Evolutionary conservation across 208 protist genomes (phyloP).

Genomic region (Tritrichomonas musculus): DNA sequence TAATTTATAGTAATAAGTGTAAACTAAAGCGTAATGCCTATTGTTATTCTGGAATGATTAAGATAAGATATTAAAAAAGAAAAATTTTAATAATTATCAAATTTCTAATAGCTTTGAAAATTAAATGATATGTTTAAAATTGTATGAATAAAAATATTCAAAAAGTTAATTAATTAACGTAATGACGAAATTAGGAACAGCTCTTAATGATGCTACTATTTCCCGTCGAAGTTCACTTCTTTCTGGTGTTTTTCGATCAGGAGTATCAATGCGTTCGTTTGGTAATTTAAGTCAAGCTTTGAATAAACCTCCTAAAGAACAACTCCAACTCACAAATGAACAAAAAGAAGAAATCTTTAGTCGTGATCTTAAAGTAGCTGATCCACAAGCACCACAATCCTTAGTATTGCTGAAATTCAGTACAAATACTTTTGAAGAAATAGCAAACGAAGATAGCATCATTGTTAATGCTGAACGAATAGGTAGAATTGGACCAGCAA

Average conservation of each 20-base stretch:
- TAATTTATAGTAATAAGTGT: too few species aligned
- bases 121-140: too few species aligned
- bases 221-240: too few species aligned
- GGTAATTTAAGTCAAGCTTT: not conserved
- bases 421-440: not conserved
- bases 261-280: not conserved
- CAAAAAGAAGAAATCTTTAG: not conserved
- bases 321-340: not conserved
- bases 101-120: too few species aligned
- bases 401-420: not conserved
- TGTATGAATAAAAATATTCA: too few species aligned
- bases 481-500: not conserved
- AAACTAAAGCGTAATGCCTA: too few species aligned
- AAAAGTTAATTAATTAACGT: too few species aligned
- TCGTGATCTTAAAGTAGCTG: not conserved
- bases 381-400: constrained; percentile 19
- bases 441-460: not conserved
- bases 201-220: too few species aligned
- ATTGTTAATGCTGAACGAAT: not conserved
- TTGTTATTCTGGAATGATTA: too few species aligned
- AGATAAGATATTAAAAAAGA: too few species aligned
- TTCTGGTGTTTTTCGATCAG: not conserved
- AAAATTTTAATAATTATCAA: too few species aligned
- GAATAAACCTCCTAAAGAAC: not conserved
- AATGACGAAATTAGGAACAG: too few species aligned